phyloP scores from a whole-genome alignment of 176 grass and related monocot genomes.

The Musa schizocarpa region DNA sequence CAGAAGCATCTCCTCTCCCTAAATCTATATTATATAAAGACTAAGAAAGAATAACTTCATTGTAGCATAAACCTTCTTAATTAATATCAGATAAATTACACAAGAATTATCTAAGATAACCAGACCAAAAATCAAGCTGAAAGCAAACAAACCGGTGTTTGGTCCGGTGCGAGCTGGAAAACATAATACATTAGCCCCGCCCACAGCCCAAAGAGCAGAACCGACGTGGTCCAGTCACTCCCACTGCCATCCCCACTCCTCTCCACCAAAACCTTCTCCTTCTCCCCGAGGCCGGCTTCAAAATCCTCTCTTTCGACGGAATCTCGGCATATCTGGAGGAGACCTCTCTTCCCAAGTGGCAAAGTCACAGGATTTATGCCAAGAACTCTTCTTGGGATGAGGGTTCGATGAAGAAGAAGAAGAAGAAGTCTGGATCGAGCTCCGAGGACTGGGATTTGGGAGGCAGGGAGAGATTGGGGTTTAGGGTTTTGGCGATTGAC shows the following conservation, averaged over 20 bases:
- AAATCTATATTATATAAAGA: no score
- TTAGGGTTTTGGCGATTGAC: neutral
- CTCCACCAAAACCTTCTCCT: slow-evolving; percentile 7
- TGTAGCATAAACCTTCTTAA: no score
- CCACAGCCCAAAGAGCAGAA: slow-evolving; percentile 71
- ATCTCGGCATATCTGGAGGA: slow-evolving; percentile 9
- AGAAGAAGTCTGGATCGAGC: neutral
- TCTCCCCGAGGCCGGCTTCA: slow-evolving; percentile 17
- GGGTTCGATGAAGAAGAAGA: slow-evolving; percentile 4
- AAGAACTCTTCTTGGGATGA: neutral
- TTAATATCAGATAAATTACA: neutral
- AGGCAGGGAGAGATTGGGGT: neutral
- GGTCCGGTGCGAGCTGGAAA: slow-evolving; percentile 63
- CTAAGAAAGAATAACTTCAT: no score
- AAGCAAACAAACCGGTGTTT: slow-evolving; percentile 57
- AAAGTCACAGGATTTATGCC: neutral
- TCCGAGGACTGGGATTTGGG: neutral
- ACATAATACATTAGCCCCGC: slow-evolving; percentile 81
- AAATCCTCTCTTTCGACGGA: slow-evolving; percentile 22
- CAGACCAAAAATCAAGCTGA: neutral
- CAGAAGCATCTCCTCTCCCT: neutral
- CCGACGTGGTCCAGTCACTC: slow-evolving; percentile 55
- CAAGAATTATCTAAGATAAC: neutral
- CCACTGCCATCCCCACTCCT: slow-evolving; percentile 8
- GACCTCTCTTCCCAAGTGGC: neutral